Conservation (phyloP, 1,284 basidiomycete genomes). For the Melampsora abietis-canadensis region DNA sequence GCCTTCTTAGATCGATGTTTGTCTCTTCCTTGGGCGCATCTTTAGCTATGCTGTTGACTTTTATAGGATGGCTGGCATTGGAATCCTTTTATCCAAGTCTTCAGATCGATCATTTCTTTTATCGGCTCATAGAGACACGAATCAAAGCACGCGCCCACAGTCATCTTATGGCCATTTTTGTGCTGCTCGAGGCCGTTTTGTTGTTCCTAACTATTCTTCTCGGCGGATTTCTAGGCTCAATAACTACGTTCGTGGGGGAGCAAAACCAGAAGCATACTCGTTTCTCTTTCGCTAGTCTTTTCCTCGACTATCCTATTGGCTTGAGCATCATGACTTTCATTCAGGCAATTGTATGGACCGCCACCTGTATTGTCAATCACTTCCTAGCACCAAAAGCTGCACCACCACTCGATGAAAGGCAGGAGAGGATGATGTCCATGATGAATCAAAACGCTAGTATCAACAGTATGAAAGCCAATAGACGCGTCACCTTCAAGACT, state of each 20-base stretch:
- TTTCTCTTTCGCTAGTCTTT: constrained; percentile 35
- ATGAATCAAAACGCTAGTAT: constrained; percentile 23
- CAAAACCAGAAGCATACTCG: constrained; percentile 43
- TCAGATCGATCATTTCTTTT: constrained; percentile 43
- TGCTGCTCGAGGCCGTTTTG: constrained; percentile 26
- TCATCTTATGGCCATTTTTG: constrained; percentile 23
- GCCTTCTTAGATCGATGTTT: constrained; percentile 28
- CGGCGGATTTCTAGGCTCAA: constrained; percentile 38
- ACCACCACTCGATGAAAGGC: constrained; percentile 20
- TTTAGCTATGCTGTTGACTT: constrained; percentile 35
- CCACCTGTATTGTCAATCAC: constrained; percentile 22
- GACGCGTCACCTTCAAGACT: constrained; percentile 40
- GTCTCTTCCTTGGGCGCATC: constrained; percentile 43
- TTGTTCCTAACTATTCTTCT: constrained; percentile 29
- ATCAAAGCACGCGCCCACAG: constrained; percentile 20
- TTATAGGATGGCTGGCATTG: constrained; percentile 30
- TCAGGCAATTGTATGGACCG: constrained; percentile 26
- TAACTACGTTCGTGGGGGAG: constrained; percentile 42
- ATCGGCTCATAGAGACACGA: constrained; percentile 23
- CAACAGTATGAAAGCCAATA: constrained; percentile 24
- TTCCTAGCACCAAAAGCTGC: constrained; percentile 12
- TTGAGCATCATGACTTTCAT: constrained; percentile 37
- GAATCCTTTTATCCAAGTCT: constrained; percentile 38
- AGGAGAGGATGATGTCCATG: constrained; percentile 28
- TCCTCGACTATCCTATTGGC: constrained; percentile 41